These are phyloP conservation scores for Aspergillus hiratsukae DNA, from an alignment of 2,329 filamentous ascomycete genomes.

Conservation along the genomic window DNA sequence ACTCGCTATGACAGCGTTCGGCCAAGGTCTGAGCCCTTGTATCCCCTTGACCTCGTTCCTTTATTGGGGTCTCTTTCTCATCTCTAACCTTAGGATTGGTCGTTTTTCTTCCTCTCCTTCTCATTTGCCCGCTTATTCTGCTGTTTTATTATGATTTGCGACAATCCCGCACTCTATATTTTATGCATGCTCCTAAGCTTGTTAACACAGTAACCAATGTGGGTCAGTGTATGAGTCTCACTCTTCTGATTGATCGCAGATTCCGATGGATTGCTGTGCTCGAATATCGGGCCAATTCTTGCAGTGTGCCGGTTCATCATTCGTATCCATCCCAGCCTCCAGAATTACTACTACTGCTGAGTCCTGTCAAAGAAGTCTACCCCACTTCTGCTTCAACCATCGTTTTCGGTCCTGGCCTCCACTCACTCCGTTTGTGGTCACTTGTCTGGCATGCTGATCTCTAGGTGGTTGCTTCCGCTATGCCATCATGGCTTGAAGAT, in stretches of 20 bases:
- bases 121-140: not conserved
- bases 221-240: not conserved
- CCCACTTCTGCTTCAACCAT: slow-evolving; percentile 15
- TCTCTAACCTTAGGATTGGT: not conserved
- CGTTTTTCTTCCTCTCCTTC: not conserved
- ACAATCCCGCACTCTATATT: not conserved
- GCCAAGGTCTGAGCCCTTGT: not conserved
- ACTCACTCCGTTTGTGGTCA: not conserved
- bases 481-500: slow-evolving; percentile 13
- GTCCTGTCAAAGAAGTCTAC: slow-evolving; percentile 13
- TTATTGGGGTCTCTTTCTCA: not conserved
- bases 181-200: not conserved
- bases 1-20: not conserved
- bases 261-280: not conserved
- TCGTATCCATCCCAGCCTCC: slow-evolving; percentile 15
- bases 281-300: not conserved
- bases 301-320: slow-evolving; percentile 1
- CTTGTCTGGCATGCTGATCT: not conserved
- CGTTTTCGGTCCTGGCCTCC: slow-evolving; percentile 18
- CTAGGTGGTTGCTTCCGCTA: slow-evolving; percentile 12
- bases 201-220: not conserved
- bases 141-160: not conserved
- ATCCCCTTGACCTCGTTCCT: not conserved
- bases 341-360: slow-evolving; percentile 15
- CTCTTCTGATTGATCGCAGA: not conserved